These are phyloP conservation scores for Whalleya microplaca DNA, from an alignment of 2,329 filamentous ascomycete genomes.

Conservation along the genomic window DNA sequence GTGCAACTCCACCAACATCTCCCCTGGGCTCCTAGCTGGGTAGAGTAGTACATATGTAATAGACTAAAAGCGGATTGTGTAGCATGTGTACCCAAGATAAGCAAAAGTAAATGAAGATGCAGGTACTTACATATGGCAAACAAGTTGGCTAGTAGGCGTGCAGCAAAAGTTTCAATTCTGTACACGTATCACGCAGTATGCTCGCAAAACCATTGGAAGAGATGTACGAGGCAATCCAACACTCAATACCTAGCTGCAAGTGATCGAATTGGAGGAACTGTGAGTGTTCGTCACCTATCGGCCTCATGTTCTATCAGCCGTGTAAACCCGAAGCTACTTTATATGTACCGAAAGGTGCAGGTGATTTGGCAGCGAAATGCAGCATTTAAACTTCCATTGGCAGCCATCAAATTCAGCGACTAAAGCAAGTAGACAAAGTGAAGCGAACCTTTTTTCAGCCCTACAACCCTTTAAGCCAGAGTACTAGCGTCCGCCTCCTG, in stretches of 20 bases:
- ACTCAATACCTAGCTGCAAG: not conserved
- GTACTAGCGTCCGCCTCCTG: not conserved
- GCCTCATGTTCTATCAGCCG: not conserved
- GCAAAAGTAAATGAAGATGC: not conserved
- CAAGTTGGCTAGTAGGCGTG: not conserved
- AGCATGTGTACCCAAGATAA: not conserved
- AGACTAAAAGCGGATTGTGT: not conserved
- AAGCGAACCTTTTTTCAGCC: slow-evolving; percentile 18
- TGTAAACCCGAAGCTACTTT: not conserved
- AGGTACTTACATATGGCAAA: not conserved
- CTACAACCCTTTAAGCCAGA: slow-evolving; percentile 18
- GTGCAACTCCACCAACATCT: not conserved
- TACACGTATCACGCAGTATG: not conserved
- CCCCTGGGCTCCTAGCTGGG: not conserved
- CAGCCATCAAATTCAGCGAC: too few relatives aligned
- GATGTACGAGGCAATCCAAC: not conserved
- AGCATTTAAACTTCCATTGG: not conserved
- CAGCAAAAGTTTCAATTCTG: not conserved
- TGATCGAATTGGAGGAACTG: not conserved
- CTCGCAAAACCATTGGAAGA: not conserved
- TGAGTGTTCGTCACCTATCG: not conserved
- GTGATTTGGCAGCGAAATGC: not conserved
- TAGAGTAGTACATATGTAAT: too few relatives aligned
- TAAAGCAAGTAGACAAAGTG: not conserved
- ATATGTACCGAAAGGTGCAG: not conserved